Conservation (phyloP, 2,329 filamentous ascomycete genomes). For the Paraphaeosphaeria sporulosa region DNA sequence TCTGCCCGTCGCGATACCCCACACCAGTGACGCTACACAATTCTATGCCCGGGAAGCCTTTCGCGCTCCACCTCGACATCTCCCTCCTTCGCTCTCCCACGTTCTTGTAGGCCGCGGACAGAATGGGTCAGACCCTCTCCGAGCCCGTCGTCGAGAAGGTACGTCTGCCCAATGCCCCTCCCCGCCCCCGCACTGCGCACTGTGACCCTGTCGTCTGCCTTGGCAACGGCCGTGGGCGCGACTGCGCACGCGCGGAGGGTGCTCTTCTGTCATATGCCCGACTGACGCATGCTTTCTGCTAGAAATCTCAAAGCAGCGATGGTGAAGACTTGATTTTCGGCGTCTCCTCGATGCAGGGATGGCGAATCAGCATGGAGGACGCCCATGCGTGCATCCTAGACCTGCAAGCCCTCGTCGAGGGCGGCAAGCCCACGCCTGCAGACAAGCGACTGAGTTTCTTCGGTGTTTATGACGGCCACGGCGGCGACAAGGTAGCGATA, state of each 20-base stretch:
- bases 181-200: conserved; percentile 42
- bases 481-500: conserved; percentile 92
- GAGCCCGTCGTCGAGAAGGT: conserved; percentile 99
- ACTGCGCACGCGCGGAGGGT: not conserved
- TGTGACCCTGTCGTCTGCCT: conserved; percentile 20
- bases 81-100: conserved; percentile 29
- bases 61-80: conserved; percentile 29
- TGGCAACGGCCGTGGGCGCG: conserved; percentile 23
- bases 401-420: conserved; percentile 69
- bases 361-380: conserved; percentile 99
- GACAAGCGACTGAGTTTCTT: conserved; percentile 89
- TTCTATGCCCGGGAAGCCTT: conserved; percentile 42
- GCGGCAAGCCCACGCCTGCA: conserved; percentile 66
- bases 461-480: conserved; percentile 97
- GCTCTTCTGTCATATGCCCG: not conserved
- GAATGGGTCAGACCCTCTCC: conserved; percentile 98
- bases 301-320: conserved; percentile 89
- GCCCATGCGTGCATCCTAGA: conserved; percentile 90
- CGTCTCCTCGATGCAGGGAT: conserved; percentile 98
- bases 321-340: conserved; percentile 94
- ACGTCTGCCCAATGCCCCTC: conserved; percentile 50
- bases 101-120: conserved; percentile 43
- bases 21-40: conserved; percentile 39
- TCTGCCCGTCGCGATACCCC: conserved; percentile 29
- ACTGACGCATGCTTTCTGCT: conserved; percentile 12